These are phyloP conservation scores for Trichothecium sympodiale DNA, from an alignment of 2,329 filamentous ascomycete species.

Conservation along the genomic window DNA sequence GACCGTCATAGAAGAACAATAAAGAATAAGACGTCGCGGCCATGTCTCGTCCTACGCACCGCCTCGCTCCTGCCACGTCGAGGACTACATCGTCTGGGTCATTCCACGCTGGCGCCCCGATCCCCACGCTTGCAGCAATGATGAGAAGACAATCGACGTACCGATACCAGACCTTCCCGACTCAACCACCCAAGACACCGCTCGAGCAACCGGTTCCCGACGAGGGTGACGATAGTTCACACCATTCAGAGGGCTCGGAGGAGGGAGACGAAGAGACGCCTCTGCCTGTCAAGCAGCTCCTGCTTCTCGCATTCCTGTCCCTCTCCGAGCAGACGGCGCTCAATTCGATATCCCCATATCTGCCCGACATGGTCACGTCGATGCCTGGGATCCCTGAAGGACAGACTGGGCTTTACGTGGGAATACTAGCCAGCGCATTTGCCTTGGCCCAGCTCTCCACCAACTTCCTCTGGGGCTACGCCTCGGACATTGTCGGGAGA, in stretches of 20 bases:
- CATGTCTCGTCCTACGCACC: slow-evolving; percentile 5
- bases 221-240: slow-evolving; percentile 8
- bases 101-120: slow-evolving; percentile 40
- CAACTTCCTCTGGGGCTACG: slow-evolving; percentile 57
- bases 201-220: slow-evolving; percentile 32
- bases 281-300: slow-evolving; percentile 71
- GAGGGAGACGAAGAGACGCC: slow-evolving; percentile 48
- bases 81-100: slow-evolving; percentile 29
- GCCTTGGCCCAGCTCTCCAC: slow-evolving; percentile 86
- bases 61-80: slow-evolving; percentile 5
- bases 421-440: slow-evolving; percentile 80
- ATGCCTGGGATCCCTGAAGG: slow-evolving; percentile 68
- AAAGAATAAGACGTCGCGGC: neutral
- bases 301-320: slow-evolving; percentile 76
- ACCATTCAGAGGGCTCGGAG: slow-evolving; percentile 15
- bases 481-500: slow-evolving; percentile 55
- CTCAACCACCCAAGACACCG: slow-evolving; percentile 57
- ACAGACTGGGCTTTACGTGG: slow-evolving; percentile 78
- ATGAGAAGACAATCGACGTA: slow-evolving; percentile 32
- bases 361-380: slow-evolving; percentile 80
- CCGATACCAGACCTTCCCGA: slow-evolving; percentile 76
- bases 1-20: too few species aligned
- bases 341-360: slow-evolving; percentile 91
- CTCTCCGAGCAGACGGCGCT: slow-evolving; percentile 91
- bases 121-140: slow-evolving; percentile 23